Percentiles rank a stretch among this genome's conserved stretches.
phyloP scores from a whole-genome alignment of 371 early-diverging fungal species.

The Rhizomucor miehei region DNA sequence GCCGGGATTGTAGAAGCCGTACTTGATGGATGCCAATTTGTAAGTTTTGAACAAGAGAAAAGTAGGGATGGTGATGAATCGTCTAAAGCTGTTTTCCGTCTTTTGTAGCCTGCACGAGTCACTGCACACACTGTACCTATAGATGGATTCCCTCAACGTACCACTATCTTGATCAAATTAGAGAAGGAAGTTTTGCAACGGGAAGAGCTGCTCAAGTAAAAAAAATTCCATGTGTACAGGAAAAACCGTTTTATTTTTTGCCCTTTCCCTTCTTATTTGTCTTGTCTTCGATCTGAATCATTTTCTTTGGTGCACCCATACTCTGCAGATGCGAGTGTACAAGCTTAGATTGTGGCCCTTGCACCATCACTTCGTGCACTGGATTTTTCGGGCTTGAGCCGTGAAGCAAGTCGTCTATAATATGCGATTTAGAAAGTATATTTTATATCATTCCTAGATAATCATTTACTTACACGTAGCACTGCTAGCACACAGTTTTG shows the following conservation, averaged over 20 bases:
- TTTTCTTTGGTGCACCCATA: conserved; percentile 57
- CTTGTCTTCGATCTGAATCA: conserved; percentile 58
- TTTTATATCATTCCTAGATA: too few species aligned
- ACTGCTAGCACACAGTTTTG: conserved; percentile 63
- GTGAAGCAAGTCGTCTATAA: conserved; percentile 52
- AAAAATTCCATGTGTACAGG: not conserved
- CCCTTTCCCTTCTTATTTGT: conserved; percentile 58
- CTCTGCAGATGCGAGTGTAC: conserved; percentile 47
- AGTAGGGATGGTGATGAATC: too few species aligned
- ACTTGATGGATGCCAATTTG: conserved; percentile 88
- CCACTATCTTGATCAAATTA: conserved; percentile 94
- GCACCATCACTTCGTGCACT: conserved; percentile 69
- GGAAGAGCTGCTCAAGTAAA: conserved; percentile 68
- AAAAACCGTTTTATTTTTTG: conserved; percentile 32
- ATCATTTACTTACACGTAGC: conserved; percentile 51
- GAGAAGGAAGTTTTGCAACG: conserved; percentile 77
- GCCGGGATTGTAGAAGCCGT: conserved; percentile 96
- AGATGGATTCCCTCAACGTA: conserved; percentile 88
- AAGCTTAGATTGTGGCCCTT: conserved; percentile 68
- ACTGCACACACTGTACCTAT: conserved; percentile 91
- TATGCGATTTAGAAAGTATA: not conserved
- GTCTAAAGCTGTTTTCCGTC: too few species aligned
- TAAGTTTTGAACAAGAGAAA: conserved; percentile 44
- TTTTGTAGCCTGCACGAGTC: conserved; percentile 83
- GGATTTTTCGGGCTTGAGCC: conserved; percentile 59